Conservation (phyloP, 768 basidiomycete species). For the Butyriboletus loyo region DNA sequence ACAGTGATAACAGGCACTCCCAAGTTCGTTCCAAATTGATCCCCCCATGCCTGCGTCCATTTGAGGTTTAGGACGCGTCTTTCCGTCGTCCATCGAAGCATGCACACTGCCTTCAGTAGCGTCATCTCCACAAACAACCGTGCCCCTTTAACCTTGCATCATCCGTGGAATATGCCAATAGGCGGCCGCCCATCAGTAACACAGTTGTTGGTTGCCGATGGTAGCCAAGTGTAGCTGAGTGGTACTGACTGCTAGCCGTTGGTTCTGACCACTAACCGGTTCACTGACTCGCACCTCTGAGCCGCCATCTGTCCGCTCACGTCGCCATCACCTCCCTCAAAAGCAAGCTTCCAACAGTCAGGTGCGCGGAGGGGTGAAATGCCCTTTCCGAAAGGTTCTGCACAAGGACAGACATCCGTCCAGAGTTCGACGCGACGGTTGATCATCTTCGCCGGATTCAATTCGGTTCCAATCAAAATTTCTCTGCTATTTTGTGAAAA, state of each 20-base stretch:
- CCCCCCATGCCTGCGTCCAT: background rate
- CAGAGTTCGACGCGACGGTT: no score
- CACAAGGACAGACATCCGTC: no score
- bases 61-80: background rate
- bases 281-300: no score
- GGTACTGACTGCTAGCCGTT: no score
- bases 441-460: no score
- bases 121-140: background rate
- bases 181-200: no score
- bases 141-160: background rate
- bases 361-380: background rate
- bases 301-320: background rate
- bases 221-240: no score
- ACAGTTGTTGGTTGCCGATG: no score
- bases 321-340: background rate
- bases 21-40: background rate
- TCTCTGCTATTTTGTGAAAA: no score
- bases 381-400: no score
- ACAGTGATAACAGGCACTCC: background rate
- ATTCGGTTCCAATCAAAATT: no score
- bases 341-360: background rate
- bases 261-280: no score
- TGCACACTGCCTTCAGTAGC: background rate
- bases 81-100: background rate
- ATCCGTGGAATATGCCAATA: background rate